These are phyloP conservation scores for Purshia tridentata DNA, from an alignment of 306 rosid genomes.

Conservation along the genomic window DNA sequence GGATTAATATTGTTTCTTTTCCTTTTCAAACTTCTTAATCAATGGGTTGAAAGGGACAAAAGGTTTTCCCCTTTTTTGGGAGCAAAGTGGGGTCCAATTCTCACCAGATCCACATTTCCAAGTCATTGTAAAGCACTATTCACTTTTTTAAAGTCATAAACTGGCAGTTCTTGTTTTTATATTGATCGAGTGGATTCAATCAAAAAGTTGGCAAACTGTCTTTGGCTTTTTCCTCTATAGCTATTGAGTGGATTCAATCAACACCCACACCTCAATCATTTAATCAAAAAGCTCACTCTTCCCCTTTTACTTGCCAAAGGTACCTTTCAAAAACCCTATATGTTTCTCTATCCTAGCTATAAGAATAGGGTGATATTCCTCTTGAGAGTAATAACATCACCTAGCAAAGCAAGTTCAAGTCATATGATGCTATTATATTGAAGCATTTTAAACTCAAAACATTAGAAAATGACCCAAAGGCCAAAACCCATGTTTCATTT, in stretches of 20 bases:
- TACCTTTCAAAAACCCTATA: background rate
- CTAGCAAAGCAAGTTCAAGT: too few species aligned
- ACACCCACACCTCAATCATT: conserved; percentile 6
- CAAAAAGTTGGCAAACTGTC: background rate
- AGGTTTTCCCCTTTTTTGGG: background rate
- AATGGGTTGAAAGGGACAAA: background rate
- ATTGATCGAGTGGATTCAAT: conserved; percentile 10
- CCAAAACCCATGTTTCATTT: too few species aligned
- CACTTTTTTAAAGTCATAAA: conserved; percentile 7
- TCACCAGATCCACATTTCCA: background rate
- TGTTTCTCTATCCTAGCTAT: background rate
- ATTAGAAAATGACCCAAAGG: too few species aligned
- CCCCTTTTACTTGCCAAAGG: background rate
- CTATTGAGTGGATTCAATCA: background rate
- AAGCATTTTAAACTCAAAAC: too few species aligned
- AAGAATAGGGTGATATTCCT: too few species aligned
- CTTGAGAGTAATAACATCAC: too few species aligned
- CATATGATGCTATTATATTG: too few species aligned
- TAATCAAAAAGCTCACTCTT: background rate
- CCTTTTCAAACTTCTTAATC: background rate
- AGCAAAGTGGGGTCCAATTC: background rate
- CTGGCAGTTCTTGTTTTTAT: background rate
- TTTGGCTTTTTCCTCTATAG: background rate
- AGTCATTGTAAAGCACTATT: background rate
- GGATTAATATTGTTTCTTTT: background rate